A percentile compares a stretch with the other conserved stretches of the same genome.
phyloP scores from a whole-genome alignment of 2,329 filamentous ascomycete genomes.

The Cladophialophora carrionii region DNA sequence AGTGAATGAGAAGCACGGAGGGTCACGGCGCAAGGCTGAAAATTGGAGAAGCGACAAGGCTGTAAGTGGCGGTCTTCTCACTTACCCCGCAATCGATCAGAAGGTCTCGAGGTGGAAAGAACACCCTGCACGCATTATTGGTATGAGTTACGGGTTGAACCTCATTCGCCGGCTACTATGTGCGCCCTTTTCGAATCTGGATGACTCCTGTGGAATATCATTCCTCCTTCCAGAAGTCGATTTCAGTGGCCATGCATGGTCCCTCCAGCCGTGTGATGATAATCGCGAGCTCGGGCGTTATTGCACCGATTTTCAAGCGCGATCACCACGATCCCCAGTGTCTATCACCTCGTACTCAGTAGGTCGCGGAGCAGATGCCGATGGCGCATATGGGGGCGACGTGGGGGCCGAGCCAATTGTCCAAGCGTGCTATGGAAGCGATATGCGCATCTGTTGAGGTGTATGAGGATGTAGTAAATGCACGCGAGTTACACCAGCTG shows the following conservation, averaged over 20 bases:
- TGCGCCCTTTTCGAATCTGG: too few species aligned
- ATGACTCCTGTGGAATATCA: too few species aligned
- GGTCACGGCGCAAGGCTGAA: constrained; percentile 11
- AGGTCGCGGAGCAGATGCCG: not conserved
- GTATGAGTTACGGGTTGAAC: too few species aligned
- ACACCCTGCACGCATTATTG: not conserved
- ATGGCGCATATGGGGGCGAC: not conserved
- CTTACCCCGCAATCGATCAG: too few species aligned
- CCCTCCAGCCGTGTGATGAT: too few species aligned
- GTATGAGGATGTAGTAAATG: not conserved
- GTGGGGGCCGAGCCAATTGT: not conserved
- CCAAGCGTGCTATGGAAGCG: not conserved
- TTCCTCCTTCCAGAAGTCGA: too few species aligned
- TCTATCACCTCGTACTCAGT: not conserved
- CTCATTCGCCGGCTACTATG: too few species aligned
- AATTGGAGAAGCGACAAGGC: constrained; percentile 17
- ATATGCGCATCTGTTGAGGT: not conserved
- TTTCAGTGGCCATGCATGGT: too few species aligned
- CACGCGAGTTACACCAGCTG: not conserved
- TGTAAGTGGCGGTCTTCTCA: constrained; percentile 7
- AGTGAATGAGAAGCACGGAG: not conserved
- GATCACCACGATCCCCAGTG: not conserved
- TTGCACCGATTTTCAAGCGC: not conserved
- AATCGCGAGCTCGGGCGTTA: not conserved
- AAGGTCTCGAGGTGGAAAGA: not conserved